Conservation (phyloP, 139 green algal genomes). For the Desmodesmus armatus region DNA sequence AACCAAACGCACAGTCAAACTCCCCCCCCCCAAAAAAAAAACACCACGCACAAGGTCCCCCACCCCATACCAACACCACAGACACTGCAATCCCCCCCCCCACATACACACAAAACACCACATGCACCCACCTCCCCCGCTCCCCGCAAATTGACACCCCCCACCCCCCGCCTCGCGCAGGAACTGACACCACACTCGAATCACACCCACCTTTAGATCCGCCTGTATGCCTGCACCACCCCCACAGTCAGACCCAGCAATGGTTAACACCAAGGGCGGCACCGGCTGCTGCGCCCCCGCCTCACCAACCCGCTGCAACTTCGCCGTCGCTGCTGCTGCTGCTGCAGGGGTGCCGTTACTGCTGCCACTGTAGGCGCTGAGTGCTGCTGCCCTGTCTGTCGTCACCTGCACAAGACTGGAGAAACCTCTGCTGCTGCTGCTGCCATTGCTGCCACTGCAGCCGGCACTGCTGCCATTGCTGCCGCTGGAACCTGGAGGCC, state of each 20-base stretch:
- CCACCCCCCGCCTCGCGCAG: too few relatives aligned
- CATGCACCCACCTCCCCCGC: too few relatives aligned
- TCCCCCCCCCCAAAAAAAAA: too few relatives aligned
- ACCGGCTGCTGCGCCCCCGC: not conserved
- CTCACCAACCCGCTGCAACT: not conserved
- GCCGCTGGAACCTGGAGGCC: not conserved
- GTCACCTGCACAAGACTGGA: not conserved
- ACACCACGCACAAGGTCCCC: too few relatives aligned
- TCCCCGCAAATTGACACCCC: too few relatives aligned
- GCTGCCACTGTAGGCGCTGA: constrained; percentile 1
- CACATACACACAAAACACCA: too few relatives aligned
- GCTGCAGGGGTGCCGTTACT: constrained; percentile 12
- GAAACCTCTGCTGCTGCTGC: not conserved
- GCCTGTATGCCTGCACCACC: constrained; percentile 96
- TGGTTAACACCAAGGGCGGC: constrained; percentile 74
- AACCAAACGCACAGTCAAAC: too few relatives aligned
- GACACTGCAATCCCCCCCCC: too few relatives aligned
- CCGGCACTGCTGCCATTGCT: not conserved
- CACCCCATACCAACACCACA: too few relatives aligned
- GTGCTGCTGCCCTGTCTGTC: not conserved
- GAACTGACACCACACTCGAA: constrained; percentile 10
- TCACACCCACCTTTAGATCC: constrained; percentile 68
- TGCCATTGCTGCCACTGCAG: constrained; percentile 29
- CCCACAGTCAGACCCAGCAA: constrained; percentile 95
- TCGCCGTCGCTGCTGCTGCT: not conserved